A percentile compares a stretch with the other conserved stretches of the same genome.
Evolutionary conservation across 495 filamentous ascomycete genomes (phyloP).

Genomic region (Podospora bellae-mahoneyi): DNA sequence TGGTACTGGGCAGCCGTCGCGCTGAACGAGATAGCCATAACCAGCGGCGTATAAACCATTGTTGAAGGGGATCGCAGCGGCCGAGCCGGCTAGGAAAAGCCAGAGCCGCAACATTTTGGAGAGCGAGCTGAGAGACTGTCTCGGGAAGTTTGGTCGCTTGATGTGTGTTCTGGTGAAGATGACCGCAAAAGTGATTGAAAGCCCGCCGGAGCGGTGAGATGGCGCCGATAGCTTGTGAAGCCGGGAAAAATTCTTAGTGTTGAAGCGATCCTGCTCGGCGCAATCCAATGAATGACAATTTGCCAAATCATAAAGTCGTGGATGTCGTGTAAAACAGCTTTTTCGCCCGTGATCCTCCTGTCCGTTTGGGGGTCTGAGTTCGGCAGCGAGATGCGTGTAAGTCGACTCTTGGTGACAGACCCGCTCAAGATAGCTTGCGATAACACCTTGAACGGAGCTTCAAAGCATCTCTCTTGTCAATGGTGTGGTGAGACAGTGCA

Average conservation of each 20-base stretch:
- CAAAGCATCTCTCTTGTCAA: neutral
- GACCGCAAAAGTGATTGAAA: neutral
- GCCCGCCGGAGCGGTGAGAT: conserved; percentile 3
- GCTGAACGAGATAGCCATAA: conserved; percentile 41
- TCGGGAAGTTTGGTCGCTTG: neutral
- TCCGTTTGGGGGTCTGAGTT: conserved; percentile 1
- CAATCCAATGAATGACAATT: neutral
- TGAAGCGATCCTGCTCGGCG: neutral
- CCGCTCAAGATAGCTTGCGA: neutral
- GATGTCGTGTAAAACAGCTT: neutral
- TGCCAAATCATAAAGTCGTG: neutral
- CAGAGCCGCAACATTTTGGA: conserved; percentile 25
- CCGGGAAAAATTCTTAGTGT: neutral
- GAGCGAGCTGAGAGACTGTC: neutral
- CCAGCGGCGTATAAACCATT: conserved; percentile 36
- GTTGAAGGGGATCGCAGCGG: conserved; percentile 40
- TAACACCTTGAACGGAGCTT: neutral
- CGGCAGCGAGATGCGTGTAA: neutral
- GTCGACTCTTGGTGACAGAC: neutral
- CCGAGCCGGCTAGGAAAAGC: conserved; percentile 24
- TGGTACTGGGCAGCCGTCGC: conserved; percentile 55
- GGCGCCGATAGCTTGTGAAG: neutral
- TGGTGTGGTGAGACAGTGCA: conserved; percentile 2
- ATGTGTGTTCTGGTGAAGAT: neutral
- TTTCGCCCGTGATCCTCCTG: neutral